These are phyloP conservation scores for Lablab purpureus DNA, from an alignment of 306 rosid species.

Conservation along the genomic window DNA sequence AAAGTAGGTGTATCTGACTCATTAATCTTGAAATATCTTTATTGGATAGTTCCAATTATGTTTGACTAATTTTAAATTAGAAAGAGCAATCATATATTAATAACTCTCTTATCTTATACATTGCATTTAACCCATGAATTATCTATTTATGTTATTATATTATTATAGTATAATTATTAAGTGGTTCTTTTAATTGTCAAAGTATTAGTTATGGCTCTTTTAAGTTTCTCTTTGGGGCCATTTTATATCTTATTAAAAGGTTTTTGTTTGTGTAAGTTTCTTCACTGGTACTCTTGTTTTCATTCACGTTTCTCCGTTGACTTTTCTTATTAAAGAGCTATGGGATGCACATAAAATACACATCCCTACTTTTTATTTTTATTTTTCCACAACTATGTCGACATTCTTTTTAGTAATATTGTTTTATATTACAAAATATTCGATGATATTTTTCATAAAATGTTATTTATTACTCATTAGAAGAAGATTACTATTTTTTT, in stretches of 20 bases:
- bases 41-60: background rate
- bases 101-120: too few relatives aligned
- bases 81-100: too few relatives aligned
- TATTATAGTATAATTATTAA: too few relatives aligned
- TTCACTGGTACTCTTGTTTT: too few relatives aligned
- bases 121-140: too few relatives aligned
- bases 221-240: background rate
- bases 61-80: background rate
- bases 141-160: too few relatives aligned
- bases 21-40: background rate
- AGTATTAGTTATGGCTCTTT: too few relatives aligned
- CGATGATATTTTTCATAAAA: background rate
- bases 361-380: background rate
- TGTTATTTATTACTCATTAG: background rate
- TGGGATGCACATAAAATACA: background rate
- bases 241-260: background rate
- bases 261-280: background rate
- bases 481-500: background rate
- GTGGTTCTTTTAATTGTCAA: too few relatives aligned
- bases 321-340: background rate
- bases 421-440: background rate
- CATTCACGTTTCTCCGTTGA: conserved; percentile 23
- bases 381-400: too few relatives aligned
- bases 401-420: background rate
- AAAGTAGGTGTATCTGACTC: background rate